A percentile compares a stretch with the other conserved stretches of the same genome.
phyloP scores from a whole-genome alignment of 352 stramenopile genomes.

The Phytopythium oedochilum region DNA sequence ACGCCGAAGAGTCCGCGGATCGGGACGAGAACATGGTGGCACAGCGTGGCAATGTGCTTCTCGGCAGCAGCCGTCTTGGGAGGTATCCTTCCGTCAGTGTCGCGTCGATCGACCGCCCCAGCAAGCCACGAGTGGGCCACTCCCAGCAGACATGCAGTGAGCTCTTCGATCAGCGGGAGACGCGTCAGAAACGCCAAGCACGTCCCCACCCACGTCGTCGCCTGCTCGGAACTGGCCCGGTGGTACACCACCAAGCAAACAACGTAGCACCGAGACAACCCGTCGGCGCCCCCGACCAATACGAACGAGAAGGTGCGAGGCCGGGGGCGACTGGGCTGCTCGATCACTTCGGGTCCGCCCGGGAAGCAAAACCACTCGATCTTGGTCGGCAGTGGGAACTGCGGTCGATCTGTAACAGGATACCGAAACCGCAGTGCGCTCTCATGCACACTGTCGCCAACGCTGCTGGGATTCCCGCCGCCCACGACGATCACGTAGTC shows the following conservation, averaged over 20 bases:
- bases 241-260: constrained; percentile 75
- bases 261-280: constrained; percentile 61
- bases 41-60: constrained; percentile 43
- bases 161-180: constrained; percentile 51
- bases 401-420: constrained; percentile 37
- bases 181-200: constrained; percentile 75
- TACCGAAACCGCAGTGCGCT: constrained; percentile 63
- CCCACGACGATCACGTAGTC: constrained; percentile 81
- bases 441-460: constrained; percentile 21
- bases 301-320: constrained; percentile 78
- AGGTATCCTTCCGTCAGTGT: neutral
- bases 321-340: constrained; percentile 32
- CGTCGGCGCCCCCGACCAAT: constrained; percentile 69
- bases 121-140: constrained; percentile 52
- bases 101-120: constrained; percentile 1
- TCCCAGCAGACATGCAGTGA: constrained; percentile 46
- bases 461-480: constrained; percentile 1
- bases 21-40: constrained; percentile 46
- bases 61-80: constrained; percentile 10
- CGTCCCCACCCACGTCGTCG: constrained; percentile 50
- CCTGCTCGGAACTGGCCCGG: constrained; percentile 5
- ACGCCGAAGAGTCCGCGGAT: constrained; percentile 69
- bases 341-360: constrained; percentile 51
- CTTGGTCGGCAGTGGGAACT: constrained; percentile 79
- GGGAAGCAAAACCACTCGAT: constrained; percentile 90